A percentile compares a stretch with the other conserved stretches of the same genome.
Evolutionary conservation across 1,284 basidiomycete genomes (phyloP).

Genomic region (Naganishia sp.): DNA sequence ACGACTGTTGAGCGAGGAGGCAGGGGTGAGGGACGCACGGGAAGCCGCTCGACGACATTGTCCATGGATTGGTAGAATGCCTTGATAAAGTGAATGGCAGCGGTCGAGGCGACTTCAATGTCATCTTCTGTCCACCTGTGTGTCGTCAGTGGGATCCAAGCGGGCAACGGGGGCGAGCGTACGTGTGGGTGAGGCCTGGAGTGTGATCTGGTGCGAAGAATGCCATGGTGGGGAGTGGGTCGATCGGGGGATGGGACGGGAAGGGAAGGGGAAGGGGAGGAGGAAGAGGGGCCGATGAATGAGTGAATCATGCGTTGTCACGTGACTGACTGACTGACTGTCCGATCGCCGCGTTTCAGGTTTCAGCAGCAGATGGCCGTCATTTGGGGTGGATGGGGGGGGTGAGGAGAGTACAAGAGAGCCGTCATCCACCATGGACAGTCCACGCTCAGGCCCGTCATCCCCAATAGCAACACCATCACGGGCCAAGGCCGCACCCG

Average conservation of each 20-base stretch:
- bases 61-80: constrained; percentile 34
- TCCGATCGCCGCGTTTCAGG: constrained; percentile 1
- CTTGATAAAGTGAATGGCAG: constrained; percentile 30
- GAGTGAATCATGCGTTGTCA: background rate
- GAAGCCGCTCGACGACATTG: constrained; percentile 30
- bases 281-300: background rate
- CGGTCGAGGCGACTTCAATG: constrained; percentile 29
- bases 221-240: background rate
- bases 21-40: background rate
- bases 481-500: background rate
- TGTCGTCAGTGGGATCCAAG: background rate
- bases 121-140: constrained; percentile 34
- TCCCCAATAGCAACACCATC: background rate
- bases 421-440: background rate
- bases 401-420: background rate
- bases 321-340: too few relatives aligned
- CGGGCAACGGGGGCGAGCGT: background rate
- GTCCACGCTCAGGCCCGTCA: background rate
- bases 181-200: constrained; percentile 10
- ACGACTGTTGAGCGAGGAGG: background rate
- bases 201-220: constrained; percentile 24
- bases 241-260: too few relatives aligned
- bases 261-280: background rate
- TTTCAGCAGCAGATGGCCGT: background rate
- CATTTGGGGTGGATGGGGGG: background rate